Evolutionary conservation across 805 yeast species (phyloP).

Genomic region (Lipomyces lipofer): DNA sequence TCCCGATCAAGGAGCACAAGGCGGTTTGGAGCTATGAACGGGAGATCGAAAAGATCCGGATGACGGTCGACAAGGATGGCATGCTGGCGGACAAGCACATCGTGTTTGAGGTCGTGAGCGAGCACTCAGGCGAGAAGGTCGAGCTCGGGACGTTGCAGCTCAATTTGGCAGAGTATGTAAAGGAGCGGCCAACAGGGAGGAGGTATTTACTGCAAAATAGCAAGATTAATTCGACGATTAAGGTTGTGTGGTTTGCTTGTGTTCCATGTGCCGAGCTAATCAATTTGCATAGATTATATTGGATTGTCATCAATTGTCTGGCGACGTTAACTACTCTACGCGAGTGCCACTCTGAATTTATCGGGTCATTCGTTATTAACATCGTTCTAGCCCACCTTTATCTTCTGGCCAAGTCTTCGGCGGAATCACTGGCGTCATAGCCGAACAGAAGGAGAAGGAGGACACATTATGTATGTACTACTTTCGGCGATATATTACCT

Average conservation of each 20-base stretch:
- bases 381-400: slow-evolving; percentile 37
- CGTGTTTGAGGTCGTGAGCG: slow-evolving; percentile 49
- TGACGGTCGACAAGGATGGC: slow-evolving; percentile 44
- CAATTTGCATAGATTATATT: slow-evolving; percentile 10
- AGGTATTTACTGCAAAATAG: slow-evolving; percentile 74
- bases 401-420: slow-evolving; percentile 49
- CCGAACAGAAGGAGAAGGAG: slow-evolving; percentile 32
- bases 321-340: slow-evolving; percentile 26
- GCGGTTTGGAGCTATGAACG: slow-evolving; percentile 51
- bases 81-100: slow-evolving; percentile 43
- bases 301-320: slow-evolving; percentile 17
- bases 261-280: background rate
- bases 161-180: slow-evolving; percentile 70
- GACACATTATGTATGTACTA: slow-evolving; percentile 22
- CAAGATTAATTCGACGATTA: slow-evolving; percentile 78
- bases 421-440: slow-evolving; percentile 50
- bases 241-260: slow-evolving; percentile 29
- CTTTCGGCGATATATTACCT: too few species aligned
- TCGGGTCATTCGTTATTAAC: background rate
- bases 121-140: slow-evolving; percentile 44
- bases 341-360: slow-evolving; percentile 8
- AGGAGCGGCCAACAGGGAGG: slow-evolving; percentile 53
- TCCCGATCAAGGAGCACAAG: slow-evolving; percentile 52
- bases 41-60: slow-evolving; percentile 43
- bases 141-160: slow-evolving; percentile 66